These are phyloP conservation scores for Hemisphaericaspora subhashii DNA, from an alignment of 1,139 yeast genomes.

Conservation along the genomic window DNA sequence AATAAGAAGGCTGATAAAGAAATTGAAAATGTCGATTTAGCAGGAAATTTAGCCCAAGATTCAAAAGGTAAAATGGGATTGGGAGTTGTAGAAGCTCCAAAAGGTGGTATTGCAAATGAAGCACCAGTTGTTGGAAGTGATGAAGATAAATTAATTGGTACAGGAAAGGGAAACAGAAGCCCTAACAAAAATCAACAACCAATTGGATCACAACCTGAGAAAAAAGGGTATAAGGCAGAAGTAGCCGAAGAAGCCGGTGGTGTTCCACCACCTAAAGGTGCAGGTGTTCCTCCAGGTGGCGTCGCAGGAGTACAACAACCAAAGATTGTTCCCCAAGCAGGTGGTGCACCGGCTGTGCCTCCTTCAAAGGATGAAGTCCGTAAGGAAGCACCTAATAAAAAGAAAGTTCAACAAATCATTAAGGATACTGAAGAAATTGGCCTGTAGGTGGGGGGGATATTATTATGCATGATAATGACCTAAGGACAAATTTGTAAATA, in stretches of 20 bases:
- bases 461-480: neutral
- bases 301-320: neutral
- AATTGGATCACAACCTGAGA: slow-evolving; percentile 5
- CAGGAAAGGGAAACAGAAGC: slow-evolving; percentile 13
- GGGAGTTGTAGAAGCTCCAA: slow-evolving; percentile 50
- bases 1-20: slow-evolving; percentile 14
- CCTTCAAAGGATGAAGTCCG: neutral
- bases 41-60: slow-evolving; percentile 42
- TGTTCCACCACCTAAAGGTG: slow-evolving; percentile 3
- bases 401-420: slow-evolving; percentile 13
- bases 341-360: slow-evolving; percentile 6
- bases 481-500: neutral
- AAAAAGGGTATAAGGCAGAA: slow-evolving; percentile 11
- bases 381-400: slow-evolving; percentile 7
- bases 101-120: slow-evolving; percentile 51
- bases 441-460: neutral
- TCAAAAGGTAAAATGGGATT: slow-evolving; percentile 45
- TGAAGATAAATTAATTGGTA: slow-evolving; percentile 33
- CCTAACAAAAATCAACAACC: neutral
- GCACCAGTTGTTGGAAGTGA: slow-evolving; percentile 47
- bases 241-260: slow-evolving; percentile 4
- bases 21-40: slow-evolving; percentile 29
- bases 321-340: too few relatives aligned
- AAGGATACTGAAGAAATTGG: slow-evolving; percentile 11
- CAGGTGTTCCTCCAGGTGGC: slow-evolving; percentile 3